Evolutionary conservation across 306 rosid genomes (phyloP).

Genomic region (Clitoria ternatea): DNA sequence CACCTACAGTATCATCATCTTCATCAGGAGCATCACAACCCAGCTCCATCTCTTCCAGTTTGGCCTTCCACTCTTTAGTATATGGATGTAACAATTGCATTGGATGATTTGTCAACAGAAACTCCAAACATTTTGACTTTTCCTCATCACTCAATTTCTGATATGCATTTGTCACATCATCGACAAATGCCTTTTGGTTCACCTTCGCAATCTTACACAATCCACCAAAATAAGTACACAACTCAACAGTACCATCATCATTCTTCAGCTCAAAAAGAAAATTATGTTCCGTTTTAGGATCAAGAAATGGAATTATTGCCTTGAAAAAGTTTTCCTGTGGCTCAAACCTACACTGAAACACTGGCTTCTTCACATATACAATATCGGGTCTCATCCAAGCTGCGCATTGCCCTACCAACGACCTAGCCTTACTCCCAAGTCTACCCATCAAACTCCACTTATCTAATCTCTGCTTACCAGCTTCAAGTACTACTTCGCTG

Average conservation of each 20-base stretch:
- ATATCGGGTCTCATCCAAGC: constrained; percentile 95
- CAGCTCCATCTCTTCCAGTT: constrained; percentile 86
- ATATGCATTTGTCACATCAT: constrained; percentile 82
- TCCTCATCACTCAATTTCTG: constrained; percentile 75
- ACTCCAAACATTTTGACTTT: constrained; percentile 79
- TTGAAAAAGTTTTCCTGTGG: constrained; percentile 70
- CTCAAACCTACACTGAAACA: constrained; percentile 81
- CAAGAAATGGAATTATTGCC: constrained; percentile 60
- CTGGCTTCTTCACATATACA: constrained; percentile 81
- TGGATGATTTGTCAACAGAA: constrained; percentile 73
- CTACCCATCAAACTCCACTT: constrained; percentile 97
- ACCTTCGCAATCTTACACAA: constrained; percentile 79
- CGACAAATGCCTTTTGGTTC: constrained; percentile 85
- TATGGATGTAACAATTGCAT: constrained; percentile 77
- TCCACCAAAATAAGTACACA: constrained; percentile 77
- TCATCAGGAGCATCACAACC: constrained; percentile 97
- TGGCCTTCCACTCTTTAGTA: constrained; percentile 94
- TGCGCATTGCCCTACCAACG: constrained; percentile 68
- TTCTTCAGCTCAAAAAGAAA: constrained; percentile 53
- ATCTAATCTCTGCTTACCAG: constrained; percentile 77
- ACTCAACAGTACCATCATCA: constrained; percentile 67
- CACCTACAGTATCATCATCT: constrained; percentile 27
- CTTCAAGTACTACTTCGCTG: constrained; percentile 73
- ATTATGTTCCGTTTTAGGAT: constrained; percentile 69
- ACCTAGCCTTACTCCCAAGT: constrained; percentile 70